Evolutionary conservation across 768 basidiomycete species (phyloP).

Genomic region (Clavaria fumosa): DNA sequence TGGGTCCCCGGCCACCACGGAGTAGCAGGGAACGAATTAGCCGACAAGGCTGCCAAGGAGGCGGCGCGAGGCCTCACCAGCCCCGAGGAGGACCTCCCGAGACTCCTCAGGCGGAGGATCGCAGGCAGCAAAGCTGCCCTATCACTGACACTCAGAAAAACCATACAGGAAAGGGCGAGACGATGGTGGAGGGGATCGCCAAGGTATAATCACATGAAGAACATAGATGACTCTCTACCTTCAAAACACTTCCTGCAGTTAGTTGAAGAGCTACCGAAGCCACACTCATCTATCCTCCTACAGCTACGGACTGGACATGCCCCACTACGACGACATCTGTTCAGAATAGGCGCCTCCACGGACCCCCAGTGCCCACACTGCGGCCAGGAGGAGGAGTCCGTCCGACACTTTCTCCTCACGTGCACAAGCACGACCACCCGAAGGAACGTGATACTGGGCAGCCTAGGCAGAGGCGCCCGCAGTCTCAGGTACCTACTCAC

Average conservation of each 20-base stretch:
- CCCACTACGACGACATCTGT: neutral
- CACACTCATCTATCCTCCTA: neutral
- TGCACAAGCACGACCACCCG: neutral
- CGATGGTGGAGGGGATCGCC: neutral
- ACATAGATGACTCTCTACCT: neutral
- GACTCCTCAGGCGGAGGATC: neutral
- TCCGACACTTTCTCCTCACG: neutral
- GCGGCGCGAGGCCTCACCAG: neutral
- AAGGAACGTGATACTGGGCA: neutral
- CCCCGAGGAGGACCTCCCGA: neutral
- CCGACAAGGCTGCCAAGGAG: neutral
- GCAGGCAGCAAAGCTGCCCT: neutral
- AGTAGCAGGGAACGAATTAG: neutral
- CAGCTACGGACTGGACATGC: neutral
- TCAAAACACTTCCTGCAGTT: neutral
- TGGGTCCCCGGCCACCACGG: neutral
- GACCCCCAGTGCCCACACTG: neutral
- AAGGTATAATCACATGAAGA: neutral
- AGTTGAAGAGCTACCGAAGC: neutral
- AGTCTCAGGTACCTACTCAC: neutral
- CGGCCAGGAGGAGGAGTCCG: neutral
- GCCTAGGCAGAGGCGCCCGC: too few relatives aligned
- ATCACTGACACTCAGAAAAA: neutral
- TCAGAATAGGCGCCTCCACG: neutral
- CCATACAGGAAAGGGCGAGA: neutral